Evolutionary conservation across 305 asterid species (phyloP).

Genomic region (Solanum aculeatissimum): DNA sequence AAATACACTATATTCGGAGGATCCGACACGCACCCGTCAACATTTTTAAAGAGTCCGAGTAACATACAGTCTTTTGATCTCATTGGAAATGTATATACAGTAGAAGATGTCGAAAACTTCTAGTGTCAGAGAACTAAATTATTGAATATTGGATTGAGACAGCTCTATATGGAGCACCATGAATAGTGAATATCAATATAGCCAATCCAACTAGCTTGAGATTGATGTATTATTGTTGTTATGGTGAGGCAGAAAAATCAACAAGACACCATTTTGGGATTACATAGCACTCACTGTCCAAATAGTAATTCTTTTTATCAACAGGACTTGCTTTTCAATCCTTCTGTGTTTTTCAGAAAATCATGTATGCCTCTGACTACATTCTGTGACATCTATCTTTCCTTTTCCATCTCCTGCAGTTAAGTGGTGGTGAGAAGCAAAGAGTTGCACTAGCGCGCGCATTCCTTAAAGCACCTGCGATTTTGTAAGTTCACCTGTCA

Average conservation of each 20-base stretch:
- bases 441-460: constrained; percentile 97
- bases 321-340: not conserved
- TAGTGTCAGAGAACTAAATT: not conserved
- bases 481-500: constrained; percentile 45
- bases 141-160: not conserved
- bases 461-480: constrained; percentile 87
- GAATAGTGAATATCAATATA: not conserved
- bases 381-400: not conserved
- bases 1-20: too few species aligned
- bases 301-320: not conserved
- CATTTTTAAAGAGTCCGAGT: too few species aligned
- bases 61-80: not conserved
- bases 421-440: constrained; percentile 99
- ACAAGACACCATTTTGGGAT: not conserved
- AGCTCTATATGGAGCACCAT: not conserved
- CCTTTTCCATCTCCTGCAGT: constrained; percentile 37
- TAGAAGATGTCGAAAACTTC: not conserved
- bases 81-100: not conserved
- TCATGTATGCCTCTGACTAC: not conserved
- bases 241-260: not conserved
- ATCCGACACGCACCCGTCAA: too few species aligned
- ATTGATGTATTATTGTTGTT: not conserved
- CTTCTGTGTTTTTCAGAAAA: not conserved
- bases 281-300: not conserved
- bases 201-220: not conserved